phyloP scores from a whole-genome alignment of 768 basidiomycete genomes.

The Pisolithus albus region DNA sequence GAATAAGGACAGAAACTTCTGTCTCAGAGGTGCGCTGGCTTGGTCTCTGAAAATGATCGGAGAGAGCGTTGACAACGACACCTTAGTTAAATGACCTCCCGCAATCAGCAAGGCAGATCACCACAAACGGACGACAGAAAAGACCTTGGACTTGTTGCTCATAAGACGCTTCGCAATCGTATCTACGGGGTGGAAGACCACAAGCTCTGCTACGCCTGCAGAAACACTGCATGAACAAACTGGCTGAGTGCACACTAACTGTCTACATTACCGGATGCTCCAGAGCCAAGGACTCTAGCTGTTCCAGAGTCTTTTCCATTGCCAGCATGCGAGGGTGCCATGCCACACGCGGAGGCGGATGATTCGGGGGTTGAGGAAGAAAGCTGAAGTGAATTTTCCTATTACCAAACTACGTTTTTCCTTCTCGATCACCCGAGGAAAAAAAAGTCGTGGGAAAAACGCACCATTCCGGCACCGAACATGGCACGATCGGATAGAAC shows the following conservation, averaged over 20 bases:
- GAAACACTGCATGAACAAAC: not conserved
- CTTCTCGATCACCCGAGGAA: too few relatives aligned
- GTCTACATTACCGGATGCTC: conserved; percentile 66
- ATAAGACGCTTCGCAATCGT: conserved; percentile 98
- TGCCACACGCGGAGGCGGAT: conserved; percentile 12
- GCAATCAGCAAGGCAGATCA: not conserved
- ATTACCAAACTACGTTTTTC: too few relatives aligned
- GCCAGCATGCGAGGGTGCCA: conserved; percentile 43
- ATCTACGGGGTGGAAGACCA: conserved; percentile 94
- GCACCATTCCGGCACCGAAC: too few relatives aligned
- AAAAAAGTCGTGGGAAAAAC: too few relatives aligned
- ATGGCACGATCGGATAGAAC: too few relatives aligned
- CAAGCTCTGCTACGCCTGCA: conserved; percentile 85
- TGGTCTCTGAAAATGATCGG: conserved; percentile 84
- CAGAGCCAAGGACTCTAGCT: conserved; percentile 87
- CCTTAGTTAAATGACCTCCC: conserved; percentile 33
- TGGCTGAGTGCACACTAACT: not conserved
- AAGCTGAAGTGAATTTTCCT: not conserved
- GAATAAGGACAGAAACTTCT: conserved; percentile 87
- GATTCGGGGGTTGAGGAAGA: not conserved
- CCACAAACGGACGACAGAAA: not conserved
- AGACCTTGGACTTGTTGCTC: conserved; percentile 89
- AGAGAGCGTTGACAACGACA: conserved; percentile 55
- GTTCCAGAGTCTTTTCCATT: conserved; percentile 77
- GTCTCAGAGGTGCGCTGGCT: conserved; percentile 56